These are phyloP conservation scores for Talaromyces wortmannii DNA, from an alignment of 495 filamentous ascomycete genomes.

Conservation along the genomic window DNA sequence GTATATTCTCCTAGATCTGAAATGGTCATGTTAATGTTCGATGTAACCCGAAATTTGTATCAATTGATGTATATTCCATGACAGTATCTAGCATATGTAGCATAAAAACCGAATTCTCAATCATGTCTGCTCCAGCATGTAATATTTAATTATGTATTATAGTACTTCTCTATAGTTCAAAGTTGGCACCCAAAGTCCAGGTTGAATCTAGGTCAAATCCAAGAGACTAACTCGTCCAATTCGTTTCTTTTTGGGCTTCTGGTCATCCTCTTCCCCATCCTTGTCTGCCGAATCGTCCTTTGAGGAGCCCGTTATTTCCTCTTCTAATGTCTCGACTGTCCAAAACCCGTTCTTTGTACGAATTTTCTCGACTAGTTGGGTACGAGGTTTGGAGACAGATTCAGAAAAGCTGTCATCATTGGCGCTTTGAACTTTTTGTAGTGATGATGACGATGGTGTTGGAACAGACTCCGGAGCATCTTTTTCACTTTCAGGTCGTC, in stretches of 20 bases:
- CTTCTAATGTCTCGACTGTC: constrained; percentile 12
- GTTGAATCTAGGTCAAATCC: constrained; percentile 19
- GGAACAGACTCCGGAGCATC: not conserved
- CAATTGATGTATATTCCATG: too few relatives aligned
- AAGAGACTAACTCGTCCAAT: constrained; percentile 31
- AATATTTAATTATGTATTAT: too few relatives aligned
- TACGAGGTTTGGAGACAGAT: not conserved
- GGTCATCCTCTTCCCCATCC: not conserved
- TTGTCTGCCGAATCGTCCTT: not conserved
- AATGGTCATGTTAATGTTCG: too few relatives aligned
- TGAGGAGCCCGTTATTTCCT: constrained; percentile 1
- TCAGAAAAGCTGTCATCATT: not conserved
- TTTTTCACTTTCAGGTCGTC: not conserved
- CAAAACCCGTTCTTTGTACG: constrained; percentile 22
- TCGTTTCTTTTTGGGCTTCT: constrained; percentile 22
- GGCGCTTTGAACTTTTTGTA: not conserved
- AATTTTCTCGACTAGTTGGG: not conserved
- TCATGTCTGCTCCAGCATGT: too few relatives aligned
- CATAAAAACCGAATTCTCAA: too few relatives aligned
- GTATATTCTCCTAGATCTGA: too few relatives aligned
- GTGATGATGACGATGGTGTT: too few relatives aligned
- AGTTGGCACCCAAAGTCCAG: not conserved
- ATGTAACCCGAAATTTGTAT: too few relatives aligned
- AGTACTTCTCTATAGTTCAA: too few relatives aligned
- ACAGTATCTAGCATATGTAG: too few relatives aligned